Evolutionary conservation across 495 filamentous ascomycete species (phyloP).

Genomic region (Xeromyces bisporus): DNA sequence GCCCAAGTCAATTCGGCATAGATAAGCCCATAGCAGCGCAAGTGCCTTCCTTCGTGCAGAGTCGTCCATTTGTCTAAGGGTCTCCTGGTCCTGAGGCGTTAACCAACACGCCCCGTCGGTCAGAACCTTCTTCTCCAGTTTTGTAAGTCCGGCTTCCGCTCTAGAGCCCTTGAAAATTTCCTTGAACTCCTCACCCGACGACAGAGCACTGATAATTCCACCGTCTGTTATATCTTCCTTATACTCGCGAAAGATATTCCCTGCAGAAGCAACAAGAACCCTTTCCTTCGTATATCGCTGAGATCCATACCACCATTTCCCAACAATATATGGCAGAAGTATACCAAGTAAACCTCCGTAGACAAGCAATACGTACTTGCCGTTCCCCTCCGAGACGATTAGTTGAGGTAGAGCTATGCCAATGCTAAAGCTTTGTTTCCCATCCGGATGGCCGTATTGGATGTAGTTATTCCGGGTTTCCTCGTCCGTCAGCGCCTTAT

Average conservation of each 20-base stretch:
- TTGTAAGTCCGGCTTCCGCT: conserved; percentile 56
- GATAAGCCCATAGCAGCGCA: conserved; percentile 83
- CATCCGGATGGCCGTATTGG: conserved; percentile 90
- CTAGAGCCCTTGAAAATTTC: conserved; percentile 53
- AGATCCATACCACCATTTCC: conserved; percentile 97
- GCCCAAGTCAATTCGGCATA: conserved; percentile 65
- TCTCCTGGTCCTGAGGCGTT: conserved; percentile 38
- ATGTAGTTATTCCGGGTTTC: conserved; percentile 92
- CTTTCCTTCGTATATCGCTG: conserved; percentile 82
- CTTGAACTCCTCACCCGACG: conserved; percentile 66
- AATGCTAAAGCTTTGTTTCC: conserved; percentile 95
- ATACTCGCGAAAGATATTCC: conserved; percentile 84
- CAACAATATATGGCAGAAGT: conserved; percentile 80
- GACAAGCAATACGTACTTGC: conserved; percentile 83
- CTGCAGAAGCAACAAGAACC: conserved; percentile 78
- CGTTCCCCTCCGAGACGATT: conserved; percentile 82
- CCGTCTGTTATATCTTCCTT: conserved; percentile 64
- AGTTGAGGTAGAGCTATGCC: conserved; percentile 90
- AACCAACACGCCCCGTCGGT: conserved; percentile 34
- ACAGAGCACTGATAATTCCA: conserved; percentile 62
- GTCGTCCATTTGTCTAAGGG: conserved; percentile 55
- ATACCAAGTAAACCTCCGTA: conserved; percentile 80
- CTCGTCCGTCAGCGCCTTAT: conserved; percentile 93
- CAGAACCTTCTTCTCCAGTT: conserved; percentile 62
- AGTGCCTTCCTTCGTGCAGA: conserved; percentile 69